phyloP scores from a whole-genome alignment of 305 asterid species.

The Fraxinus dipetala region DNA sequence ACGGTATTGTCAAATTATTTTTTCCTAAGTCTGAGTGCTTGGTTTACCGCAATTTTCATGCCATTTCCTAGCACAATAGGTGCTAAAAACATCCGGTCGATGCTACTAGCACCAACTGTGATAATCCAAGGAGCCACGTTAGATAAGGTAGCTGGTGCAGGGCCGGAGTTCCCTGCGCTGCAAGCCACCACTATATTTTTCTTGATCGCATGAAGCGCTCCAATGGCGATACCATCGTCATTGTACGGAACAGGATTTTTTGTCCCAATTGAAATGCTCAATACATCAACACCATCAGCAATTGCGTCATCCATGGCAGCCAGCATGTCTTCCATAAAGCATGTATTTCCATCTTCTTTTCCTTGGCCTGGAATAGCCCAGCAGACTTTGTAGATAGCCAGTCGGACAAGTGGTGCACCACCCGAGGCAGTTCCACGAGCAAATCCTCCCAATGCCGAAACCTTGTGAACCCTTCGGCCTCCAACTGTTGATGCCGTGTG shows the following conservation, averaged over 20 bases:
- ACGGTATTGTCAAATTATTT: not conserved
- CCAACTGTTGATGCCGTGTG: constrained; percentile 70
- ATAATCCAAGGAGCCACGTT: constrained; percentile 89
- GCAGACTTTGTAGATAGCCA: constrained; percentile 82
- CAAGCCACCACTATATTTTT: constrained; percentile 63
- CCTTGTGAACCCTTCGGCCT: constrained; percentile 51
- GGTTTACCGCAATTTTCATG: constrained; percentile 37
- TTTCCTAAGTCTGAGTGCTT: not conserved
- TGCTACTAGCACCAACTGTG: constrained; percentile 80
- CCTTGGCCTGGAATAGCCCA: constrained; percentile 64
- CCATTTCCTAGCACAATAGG: constrained; percentile 64
- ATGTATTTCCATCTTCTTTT: constrained; percentile 63
- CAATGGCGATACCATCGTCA: constrained; percentile 62
- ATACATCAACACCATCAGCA: constrained; percentile 68
- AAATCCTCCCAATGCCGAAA: constrained; percentile 66
- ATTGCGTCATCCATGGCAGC: constrained; percentile 87
- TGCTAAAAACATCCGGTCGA: constrained; percentile 54
- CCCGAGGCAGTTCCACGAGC: constrained; percentile 78
- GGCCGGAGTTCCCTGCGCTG: constrained; percentile 83
- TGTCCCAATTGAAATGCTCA: constrained; percentile 75
- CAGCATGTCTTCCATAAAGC: constrained; percentile 70
- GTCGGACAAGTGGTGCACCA: constrained; percentile 72
- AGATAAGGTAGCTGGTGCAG: constrained; percentile 46
- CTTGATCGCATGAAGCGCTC: constrained; percentile 74
- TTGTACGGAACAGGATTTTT: constrained; percentile 30